A percentile compares a stretch with the other conserved stretches of the same genome.
These are phyloP conservation scores for Bolboschoenoplectus hybrid DNA, from an alignment of 202 grass and related monocot species.

Conservation along the genomic window DNA sequence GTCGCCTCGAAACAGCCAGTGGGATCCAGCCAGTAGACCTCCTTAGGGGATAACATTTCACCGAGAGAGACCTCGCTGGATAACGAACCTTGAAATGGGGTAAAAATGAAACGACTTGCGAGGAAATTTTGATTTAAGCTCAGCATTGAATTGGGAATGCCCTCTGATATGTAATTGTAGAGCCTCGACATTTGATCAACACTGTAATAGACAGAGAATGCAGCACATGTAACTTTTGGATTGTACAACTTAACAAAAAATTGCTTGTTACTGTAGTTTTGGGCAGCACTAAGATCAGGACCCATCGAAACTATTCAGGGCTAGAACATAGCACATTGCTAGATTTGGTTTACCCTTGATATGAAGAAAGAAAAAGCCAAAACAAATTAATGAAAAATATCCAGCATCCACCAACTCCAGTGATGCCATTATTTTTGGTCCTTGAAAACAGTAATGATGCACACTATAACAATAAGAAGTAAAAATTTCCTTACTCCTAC, in stretches of 20 bases:
- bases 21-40: constrained; percentile 86
- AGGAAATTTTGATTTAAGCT: constrained; percentile 67
- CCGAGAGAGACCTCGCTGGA: constrained; percentile 54
- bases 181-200: constrained; percentile 83
- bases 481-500: not conserved
- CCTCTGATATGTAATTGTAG: constrained; percentile 74
- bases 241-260: constrained; percentile 9
- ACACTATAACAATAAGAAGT: not conserved
- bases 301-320: not conserved
- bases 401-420: not conserved
- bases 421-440: not conserved
- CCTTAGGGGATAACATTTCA: constrained; percentile 61
- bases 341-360: constrained; percentile 1
- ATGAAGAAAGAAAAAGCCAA: not conserved
- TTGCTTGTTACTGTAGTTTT: not conserved
- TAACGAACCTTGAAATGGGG: constrained; percentile 50
- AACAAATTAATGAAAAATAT: not conserved
- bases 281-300: not conserved
- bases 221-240: not conserved
- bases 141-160: constrained; percentile 57
- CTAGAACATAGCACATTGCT: not conserved
- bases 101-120: constrained; percentile 68
- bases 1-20: constrained; percentile 72
- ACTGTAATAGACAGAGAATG: constrained; percentile 56
- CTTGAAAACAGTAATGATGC: not conserved